Conservation (phyloP, 2,329 filamentous ascomycete species). For the Fusarium veterinarium region DNA sequence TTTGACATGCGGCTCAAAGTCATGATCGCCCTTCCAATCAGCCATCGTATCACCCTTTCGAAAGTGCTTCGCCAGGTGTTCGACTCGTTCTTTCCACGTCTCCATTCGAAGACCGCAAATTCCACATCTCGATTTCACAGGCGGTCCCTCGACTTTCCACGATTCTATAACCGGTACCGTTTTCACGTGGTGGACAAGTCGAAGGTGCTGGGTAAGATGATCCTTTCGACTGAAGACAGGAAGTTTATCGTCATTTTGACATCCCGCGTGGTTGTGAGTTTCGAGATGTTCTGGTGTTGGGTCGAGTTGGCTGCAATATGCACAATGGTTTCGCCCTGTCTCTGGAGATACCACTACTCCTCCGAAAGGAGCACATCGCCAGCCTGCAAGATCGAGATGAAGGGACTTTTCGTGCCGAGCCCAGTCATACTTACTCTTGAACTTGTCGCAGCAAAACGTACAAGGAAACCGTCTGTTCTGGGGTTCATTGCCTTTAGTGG, state of each 20-base stretch:
- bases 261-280: slow-evolving; percentile 34
- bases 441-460: slow-evolving; percentile 41
- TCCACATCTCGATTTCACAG: slow-evolving; percentile 46
- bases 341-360: slow-evolving; percentile 25
- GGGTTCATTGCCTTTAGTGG: background rate
- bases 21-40: slow-evolving; percentile 46
- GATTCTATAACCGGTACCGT: slow-evolving; percentile 53
- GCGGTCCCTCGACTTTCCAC: slow-evolving; percentile 44
- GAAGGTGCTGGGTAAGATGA: slow-evolving; percentile 48
- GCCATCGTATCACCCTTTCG: slow-evolving; percentile 43
- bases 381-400: slow-evolving; percentile 37
- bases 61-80: slow-evolving; percentile 47
- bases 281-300: slow-evolving; percentile 41
- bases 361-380: slow-evolving; percentile 41
- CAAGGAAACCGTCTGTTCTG: slow-evolving; percentile 32
- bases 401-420: slow-evolving; percentile 37
- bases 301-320: slow-evolving; percentile 41
- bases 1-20: slow-evolving; percentile 40
- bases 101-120: slow-evolving; percentile 43
- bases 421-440: slow-evolving; percentile 45
- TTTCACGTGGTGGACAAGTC: slow-evolving; percentile 50
- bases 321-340: slow-evolving; percentile 40
- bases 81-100: slow-evolving; percentile 44
- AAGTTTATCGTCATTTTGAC: slow-evolving; percentile 6
- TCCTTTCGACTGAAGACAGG: slow-evolving; percentile 47